Conservation (phyloP, 345 rosid species). For the Leavenworthia alabamica region DNA sequence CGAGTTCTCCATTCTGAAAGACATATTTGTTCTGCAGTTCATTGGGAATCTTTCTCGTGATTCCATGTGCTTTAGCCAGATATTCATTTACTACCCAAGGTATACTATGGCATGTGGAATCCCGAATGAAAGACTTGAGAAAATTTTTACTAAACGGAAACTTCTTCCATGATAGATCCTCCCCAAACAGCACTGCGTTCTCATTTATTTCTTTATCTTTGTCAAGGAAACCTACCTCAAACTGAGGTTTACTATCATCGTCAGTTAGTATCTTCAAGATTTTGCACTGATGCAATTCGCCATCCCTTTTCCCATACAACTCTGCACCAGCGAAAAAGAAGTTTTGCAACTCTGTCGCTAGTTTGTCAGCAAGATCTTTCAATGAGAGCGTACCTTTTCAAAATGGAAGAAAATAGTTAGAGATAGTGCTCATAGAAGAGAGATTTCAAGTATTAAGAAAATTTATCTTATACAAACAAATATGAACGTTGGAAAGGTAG, state of each 20-base stretch:
- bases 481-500: no score
- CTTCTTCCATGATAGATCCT: conserved; percentile 66
- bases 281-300: conserved; percentile 53
- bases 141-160: conserved; percentile 61
- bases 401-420: conserved; percentile 13
- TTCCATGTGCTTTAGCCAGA: conserved; percentile 57
- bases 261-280: conserved; percentile 45
- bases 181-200: conserved; percentile 42
- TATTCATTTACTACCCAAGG: conserved; percentile 87
- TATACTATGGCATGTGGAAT: conserved; percentile 68
- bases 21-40: conserved; percentile 49
- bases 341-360: conserved; percentile 54
- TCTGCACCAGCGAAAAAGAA: conserved; percentile 56
- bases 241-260: conserved; percentile 35
- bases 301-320: conserved; percentile 57
- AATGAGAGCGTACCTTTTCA: conserved; percentile 70
- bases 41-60: conserved; percentile 59
- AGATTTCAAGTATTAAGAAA: neutral
- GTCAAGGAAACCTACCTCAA: conserved; percentile 70
- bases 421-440: neutral
- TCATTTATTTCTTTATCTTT: conserved; percentile 45
- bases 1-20: conserved; percentile 56
- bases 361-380: conserved; percentile 74
- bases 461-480: neutral
- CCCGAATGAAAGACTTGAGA: conserved; percentile 88